phyloP scores from a whole-genome alignment of 441 rosid genomes.

The Populus hybrid region DNA sequence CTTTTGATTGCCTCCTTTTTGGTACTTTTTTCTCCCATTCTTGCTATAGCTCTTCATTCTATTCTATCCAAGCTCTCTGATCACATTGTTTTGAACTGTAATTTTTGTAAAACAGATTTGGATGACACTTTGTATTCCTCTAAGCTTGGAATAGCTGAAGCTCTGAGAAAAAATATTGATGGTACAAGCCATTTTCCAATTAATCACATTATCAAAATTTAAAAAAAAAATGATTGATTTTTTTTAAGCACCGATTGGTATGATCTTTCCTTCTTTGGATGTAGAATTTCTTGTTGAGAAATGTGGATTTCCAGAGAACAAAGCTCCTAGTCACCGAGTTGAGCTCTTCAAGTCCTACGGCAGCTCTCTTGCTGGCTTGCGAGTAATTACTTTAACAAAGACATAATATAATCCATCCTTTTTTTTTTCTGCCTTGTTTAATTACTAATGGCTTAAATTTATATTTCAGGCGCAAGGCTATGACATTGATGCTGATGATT shows the following conservation, averaged over 20 bases:
- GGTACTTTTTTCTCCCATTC: conserved; percentile 32
- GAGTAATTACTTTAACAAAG: conserved; percentile 35
- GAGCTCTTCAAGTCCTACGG: conserved; percentile 80
- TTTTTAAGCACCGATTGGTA: neutral
- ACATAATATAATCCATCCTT: neutral
- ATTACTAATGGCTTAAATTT: neutral
- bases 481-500: conserved; percentile 71
- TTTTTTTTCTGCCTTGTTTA: neutral
- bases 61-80: neutral
- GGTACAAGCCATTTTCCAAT: conserved; percentile 32
- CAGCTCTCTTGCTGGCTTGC: conserved; percentile 85
- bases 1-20: conserved; percentile 59
- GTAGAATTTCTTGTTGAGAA: conserved; percentile 68
- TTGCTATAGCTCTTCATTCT: neutral
- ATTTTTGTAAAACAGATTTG: conserved; percentile 49
- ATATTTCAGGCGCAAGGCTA: conserved; percentile 61
- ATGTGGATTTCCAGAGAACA: conserved; percentile 51
- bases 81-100: neutral
- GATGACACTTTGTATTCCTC: conserved; percentile 87
- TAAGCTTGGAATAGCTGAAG: conserved; percentile 57
- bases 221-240: neutral
- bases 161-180: conserved; percentile 67
- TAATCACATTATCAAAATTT: neutral
- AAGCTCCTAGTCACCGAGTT: conserved; percentile 55
- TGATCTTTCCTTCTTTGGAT: neutral